A percentile compares a stretch with the other conserved stretches of the same genome.
Evolutionary conservation across 768 basidiomycete species (phyloP).

Genomic region (Calocybe cyanea): DNA sequence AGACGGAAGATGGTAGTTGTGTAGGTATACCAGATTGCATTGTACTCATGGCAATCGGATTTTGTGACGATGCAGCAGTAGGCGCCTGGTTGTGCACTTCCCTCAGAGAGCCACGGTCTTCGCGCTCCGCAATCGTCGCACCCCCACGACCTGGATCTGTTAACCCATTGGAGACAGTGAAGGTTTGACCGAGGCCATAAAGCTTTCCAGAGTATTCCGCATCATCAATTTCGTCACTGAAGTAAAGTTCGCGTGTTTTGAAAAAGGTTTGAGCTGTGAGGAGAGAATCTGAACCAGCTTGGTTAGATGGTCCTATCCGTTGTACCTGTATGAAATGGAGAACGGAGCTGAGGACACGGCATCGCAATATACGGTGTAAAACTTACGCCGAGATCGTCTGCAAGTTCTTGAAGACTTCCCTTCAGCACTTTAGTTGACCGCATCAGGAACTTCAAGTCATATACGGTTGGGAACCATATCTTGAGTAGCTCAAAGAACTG

Average conservation of each 20-base stretch:
- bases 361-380: conserved; percentile 8
- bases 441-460: conserved; percentile 98
- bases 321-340: conserved; percentile 54
- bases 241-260: conserved; percentile 91
- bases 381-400: conserved; percentile 89
- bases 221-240: conserved; percentile 86
- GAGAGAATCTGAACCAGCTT: conserved; percentile 96
- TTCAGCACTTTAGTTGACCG: conserved; percentile 81
- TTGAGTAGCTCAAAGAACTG: conserved; percentile 83
- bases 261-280: conserved; percentile 93
- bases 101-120: conserved; percentile 54
- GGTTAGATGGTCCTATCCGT: conserved; percentile 88
- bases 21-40: conserved; percentile 42
- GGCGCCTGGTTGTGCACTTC: conserved; percentile 60
- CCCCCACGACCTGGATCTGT: conserved; percentile 65
- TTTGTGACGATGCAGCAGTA: conserved; percentile 35
- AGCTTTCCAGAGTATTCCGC: conserved; percentile 77
- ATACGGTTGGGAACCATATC: conserved; percentile 94
- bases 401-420: conserved; percentile 90
- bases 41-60: conserved; percentile 48
- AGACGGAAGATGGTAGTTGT: conserved; percentile 41
- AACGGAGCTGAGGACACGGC: too few relatives aligned
- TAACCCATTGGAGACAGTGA: conserved; percentile 62
- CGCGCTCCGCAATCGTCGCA: conserved; percentile 78
- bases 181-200: conserved; percentile 81